Conservation (phyloP, 257 asterid species). For the Fraxinus anomala region DNA sequence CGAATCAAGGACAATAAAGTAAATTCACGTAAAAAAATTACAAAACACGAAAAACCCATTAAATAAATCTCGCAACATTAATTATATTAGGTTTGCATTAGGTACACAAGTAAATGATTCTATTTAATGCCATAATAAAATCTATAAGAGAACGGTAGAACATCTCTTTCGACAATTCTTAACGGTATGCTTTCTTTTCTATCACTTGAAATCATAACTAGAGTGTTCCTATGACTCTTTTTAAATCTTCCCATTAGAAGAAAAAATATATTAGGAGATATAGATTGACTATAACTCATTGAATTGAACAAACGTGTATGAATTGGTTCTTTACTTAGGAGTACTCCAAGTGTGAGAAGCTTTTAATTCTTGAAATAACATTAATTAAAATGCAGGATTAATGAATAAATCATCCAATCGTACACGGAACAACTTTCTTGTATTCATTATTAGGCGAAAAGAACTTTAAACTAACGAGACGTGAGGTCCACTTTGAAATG, state of each 20-base stretch:
- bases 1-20: neutral
- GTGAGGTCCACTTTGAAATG: constrained; percentile 2
- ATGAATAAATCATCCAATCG: constrained; percentile 16
- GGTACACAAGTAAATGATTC: neutral
- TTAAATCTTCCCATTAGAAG: too few species aligned
- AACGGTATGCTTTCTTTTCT: constrained; percentile 36
- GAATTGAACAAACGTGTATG: neutral
- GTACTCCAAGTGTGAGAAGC: constrained; percentile 8
- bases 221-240: neutral
- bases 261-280: neutral
- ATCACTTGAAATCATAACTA: constrained; percentile 6
- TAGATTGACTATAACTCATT: neutral
- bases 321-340: neutral
- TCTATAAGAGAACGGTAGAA: constrained; percentile 23
- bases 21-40: neutral
- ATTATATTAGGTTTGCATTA: neutral
- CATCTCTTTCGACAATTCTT: constrained; percentile 39
- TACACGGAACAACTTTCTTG: constrained; percentile 33
- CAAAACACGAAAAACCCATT: too few species aligned
- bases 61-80: neutral
- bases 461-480: constrained; percentile 25
- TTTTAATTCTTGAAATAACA: constrained; percentile 21
- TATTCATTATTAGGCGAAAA: constrained; percentile 22
- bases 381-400: constrained; percentile 6
- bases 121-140: constrained; percentile 35